Evolutionary conservation across 106 monocot genomes (phyloP).

Genomic region (Allium fistulosum): DNA sequence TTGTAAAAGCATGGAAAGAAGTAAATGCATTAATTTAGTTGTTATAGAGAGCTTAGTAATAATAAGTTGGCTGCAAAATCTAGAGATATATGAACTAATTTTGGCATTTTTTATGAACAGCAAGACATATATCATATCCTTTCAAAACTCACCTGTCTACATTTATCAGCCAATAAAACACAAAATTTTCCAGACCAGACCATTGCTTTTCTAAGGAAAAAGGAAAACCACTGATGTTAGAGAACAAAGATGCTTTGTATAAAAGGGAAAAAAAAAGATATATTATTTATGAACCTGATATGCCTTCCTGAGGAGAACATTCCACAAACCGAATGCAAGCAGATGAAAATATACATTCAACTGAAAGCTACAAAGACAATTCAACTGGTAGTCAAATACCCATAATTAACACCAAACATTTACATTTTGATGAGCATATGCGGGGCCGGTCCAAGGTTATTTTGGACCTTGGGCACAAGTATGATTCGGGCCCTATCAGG

Average conservation of each 20-base stretch:
- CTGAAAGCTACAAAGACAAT: slow-evolving; percentile 64
- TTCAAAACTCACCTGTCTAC: slow-evolving; percentile 72
- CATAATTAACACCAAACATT: not conserved
- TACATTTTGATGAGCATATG: not conserved
- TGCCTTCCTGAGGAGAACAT: slow-evolving; percentile 93
- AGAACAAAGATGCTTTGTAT: not conserved
- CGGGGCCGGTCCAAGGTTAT: not conserved
- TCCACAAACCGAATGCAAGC: slow-evolving; percentile 97
- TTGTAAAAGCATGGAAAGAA: no score
- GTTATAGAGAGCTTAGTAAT: no score
- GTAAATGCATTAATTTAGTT: no score
- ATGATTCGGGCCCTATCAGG: no score
- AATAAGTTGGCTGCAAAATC: no score
- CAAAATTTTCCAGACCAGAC: slow-evolving; percentile 97
- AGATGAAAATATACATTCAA: slow-evolving; percentile 98
- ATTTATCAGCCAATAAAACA: slow-evolving; percentile 98
- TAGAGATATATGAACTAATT: no score
- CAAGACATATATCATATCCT: no score
- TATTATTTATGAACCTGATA: slow-evolving; percentile 48
- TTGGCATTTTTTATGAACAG: no score
- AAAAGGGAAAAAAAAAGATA: not conserved
- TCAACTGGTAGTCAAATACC: not conserved
- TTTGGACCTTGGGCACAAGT: no score
- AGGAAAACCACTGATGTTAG: slow-evolving; percentile 12
- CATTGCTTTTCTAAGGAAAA: slow-evolving; percentile 76